Percentiles rank a stretch among this genome's conserved stretches.
phyloP scores from a whole-genome alignment of 2,329 filamentous ascomycete species.

The Exophiala alcalophila region DNA sequence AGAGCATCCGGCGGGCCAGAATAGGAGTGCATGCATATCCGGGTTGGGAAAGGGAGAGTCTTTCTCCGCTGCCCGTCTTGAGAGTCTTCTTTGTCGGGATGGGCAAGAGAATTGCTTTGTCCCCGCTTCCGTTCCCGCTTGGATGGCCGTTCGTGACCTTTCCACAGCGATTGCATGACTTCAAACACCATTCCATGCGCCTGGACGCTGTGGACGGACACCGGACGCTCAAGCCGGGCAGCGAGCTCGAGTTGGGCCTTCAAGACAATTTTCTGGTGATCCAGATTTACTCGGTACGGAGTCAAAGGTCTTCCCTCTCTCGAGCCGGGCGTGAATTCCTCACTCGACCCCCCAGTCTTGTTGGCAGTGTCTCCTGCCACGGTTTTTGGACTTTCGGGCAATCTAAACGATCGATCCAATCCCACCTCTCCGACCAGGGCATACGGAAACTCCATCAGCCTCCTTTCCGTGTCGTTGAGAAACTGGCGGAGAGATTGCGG shows the following conservation, averaged over 20 bases:
- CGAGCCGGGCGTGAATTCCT: constrained; percentile 55
- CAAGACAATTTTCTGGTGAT: constrained; percentile 59
- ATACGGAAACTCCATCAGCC: constrained; percentile 51
- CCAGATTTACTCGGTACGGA: constrained; percentile 54
- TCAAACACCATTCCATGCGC: constrained; percentile 60
- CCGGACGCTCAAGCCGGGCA: constrained; percentile 55
- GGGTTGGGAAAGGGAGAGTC: constrained; percentile 70
- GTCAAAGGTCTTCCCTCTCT: constrained; percentile 58
- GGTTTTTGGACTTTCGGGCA: constrained; percentile 51
- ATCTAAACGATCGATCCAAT: constrained; percentile 59
- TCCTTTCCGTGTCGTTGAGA: constrained; percentile 48
- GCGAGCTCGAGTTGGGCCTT: constrained; percentile 58
- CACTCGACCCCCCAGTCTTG: constrained; percentile 36
- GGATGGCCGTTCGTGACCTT: constrained; percentile 55
- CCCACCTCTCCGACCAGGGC: constrained; percentile 63
- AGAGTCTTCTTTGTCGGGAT: constrained; percentile 33
- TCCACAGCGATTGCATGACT: constrained; percentile 55
- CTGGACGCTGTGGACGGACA: constrained; percentile 63
- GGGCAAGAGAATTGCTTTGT: constrained; percentile 34
- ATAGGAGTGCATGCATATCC: constrained; percentile 92
- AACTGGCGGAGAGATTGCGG: constrained; percentile 54
- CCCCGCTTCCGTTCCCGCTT: constrained; percentile 46
- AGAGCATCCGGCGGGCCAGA: constrained; percentile 73
- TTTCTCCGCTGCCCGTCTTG: constrained; percentile 26
- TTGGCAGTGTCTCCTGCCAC: constrained; percentile 37